Conservation (phyloP, 1,284 basidiomycete genomes). For the Trametes sp. region DNA sequence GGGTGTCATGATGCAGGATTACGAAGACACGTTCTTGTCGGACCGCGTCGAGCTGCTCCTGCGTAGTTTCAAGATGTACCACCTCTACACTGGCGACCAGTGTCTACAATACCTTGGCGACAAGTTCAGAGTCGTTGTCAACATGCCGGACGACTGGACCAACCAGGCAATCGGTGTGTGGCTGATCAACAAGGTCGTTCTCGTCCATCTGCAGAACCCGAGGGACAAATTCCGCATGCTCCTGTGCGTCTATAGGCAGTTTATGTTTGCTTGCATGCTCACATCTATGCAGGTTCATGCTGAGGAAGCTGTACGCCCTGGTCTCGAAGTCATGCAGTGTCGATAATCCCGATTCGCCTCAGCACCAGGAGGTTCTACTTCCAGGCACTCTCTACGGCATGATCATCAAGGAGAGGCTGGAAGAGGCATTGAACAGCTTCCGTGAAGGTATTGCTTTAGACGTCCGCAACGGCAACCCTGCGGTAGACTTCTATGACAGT, state of each 20-base stretch:
- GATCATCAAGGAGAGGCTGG: conserved; percentile 98
- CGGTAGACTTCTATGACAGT: conserved; percentile 90
- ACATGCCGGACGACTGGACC: conserved; percentile 93
- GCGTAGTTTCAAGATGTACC: conserved; percentile 95
- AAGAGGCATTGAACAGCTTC: conserved; percentile 87
- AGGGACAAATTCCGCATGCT: conserved; percentile 97
- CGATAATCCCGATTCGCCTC: conserved; percentile 99
- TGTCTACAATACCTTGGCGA: conserved; percentile 97
- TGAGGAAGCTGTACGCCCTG: conserved; percentile 93
- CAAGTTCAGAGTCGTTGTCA: conserved; percentile 95
- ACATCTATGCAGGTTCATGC: conserved; percentile 82
- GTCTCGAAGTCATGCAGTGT: conserved; percentile 92
- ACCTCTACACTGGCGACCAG: conserved; percentile 89
- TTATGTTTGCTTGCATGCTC: neutral
- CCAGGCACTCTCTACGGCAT: conserved; percentile 95
- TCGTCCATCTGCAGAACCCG: conserved; percentile 91
- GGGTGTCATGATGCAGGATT: conserved; percentile 97
- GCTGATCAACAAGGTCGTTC: conserved; percentile 87
- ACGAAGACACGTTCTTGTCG: conserved; percentile 96
- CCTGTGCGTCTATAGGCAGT: conserved; percentile 62
- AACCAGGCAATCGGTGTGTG: conserved; percentile 86
- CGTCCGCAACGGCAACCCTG: conserved; percentile 73
- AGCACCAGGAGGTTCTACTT: conserved; percentile 97
- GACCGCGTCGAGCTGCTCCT: conserved; percentile 99
- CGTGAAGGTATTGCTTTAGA: conserved; percentile 80